phyloP scores from a whole-genome alignment of 1,139 yeast genomes.

The Yamadazyma taylorii region DNA sequence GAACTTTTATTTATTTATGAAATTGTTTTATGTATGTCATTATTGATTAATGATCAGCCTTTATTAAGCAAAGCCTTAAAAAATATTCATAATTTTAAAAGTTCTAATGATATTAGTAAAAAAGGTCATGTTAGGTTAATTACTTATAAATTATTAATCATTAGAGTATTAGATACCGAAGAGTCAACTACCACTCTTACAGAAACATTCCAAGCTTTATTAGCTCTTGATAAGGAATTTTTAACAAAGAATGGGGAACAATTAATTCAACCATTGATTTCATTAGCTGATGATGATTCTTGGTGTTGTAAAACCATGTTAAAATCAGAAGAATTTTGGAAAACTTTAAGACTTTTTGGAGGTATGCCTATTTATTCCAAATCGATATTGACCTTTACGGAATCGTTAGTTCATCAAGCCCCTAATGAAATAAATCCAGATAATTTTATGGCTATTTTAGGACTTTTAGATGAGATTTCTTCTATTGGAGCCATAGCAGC shows the following conservation, averaged over 20 bases:
- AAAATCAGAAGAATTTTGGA: slow-evolving; percentile 61
- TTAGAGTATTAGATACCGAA: slow-evolving; percentile 30
- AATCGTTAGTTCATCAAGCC: slow-evolving; percentile 38
- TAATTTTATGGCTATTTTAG: slow-evolving; percentile 65
- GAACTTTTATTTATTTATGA: slow-evolving; percentile 60
- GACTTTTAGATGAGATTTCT: slow-evolving; percentile 76
- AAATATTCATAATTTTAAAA: slow-evolving; percentile 18
- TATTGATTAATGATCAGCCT: slow-evolving; percentile 42
- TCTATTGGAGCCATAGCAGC: slow-evolving; percentile 82
- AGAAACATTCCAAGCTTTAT: slow-evolving; percentile 23
- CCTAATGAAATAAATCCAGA: slow-evolving; percentile 40
- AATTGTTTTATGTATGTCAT: slow-evolving; percentile 48
- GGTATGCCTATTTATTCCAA: slow-evolving; percentile 53
- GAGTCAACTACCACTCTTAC: slow-evolving; percentile 14
- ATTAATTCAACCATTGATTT: slow-evolving; percentile 53
- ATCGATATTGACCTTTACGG: slow-evolving; percentile 51
- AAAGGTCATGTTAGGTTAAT: slow-evolving; percentile 31
- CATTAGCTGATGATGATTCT: slow-evolving; percentile 49
- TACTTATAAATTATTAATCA: slow-evolving; percentile 43
- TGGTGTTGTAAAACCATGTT: slow-evolving; percentile 45
- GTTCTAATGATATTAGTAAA: slow-evolving; percentile 24
- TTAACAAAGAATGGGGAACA: slow-evolving; percentile 50
- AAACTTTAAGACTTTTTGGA: slow-evolving; percentile 55
- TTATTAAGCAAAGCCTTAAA: slow-evolving; percentile 27
- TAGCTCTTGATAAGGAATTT: slow-evolving; percentile 36